Evolutionary conservation across 2,329 filamentous ascomycete species (phyloP).

Genomic region (Colletotrichum orchidophilum): DNA sequence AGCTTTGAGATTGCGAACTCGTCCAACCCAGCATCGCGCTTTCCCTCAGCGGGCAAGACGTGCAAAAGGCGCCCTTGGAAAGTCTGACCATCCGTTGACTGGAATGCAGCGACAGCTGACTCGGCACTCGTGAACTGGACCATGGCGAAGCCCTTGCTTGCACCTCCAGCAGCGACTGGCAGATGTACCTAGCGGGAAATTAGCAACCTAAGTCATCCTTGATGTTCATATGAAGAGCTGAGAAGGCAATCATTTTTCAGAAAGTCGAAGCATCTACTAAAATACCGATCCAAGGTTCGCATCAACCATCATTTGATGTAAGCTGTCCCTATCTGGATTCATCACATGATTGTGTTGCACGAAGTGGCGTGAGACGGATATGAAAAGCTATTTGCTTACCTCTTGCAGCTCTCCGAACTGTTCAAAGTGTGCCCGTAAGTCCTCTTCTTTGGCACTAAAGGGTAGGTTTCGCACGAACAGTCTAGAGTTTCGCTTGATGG

Average conservation of each 20-base stretch:
- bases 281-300: slow-evolving; percentile 91
- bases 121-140: slow-evolving; percentile 79
- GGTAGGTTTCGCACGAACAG: slow-evolving; percentile 91
- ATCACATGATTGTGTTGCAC: slow-evolving; percentile 67
- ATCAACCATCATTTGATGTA: slow-evolving; percentile 90
- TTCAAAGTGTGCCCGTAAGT: slow-evolving; percentile 77
- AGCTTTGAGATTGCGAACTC: slow-evolving; percentile 91
- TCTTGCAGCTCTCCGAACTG: slow-evolving; percentile 83
- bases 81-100: slow-evolving; percentile 80
- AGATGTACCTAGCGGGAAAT: slow-evolving; percentile 78
- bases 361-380: slow-evolving; percentile 21
- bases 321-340: slow-evolving; percentile 99
- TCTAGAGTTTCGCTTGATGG: slow-evolving; percentile 77
- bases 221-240: slow-evolving; percentile 3
- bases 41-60: slow-evolving; percentile 84
- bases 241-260: slow-evolving; percentile 66
- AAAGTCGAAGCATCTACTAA: slow-evolving; percentile 99
- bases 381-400: slow-evolving; percentile 67
- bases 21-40: slow-evolving; percentile 83
- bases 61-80: slow-evolving; percentile 95
- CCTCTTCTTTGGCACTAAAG: slow-evolving; percentile 80
- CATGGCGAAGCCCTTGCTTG: slow-evolving; percentile 91
- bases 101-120: slow-evolving; percentile 81
- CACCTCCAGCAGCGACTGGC: slow-evolving; percentile 75
- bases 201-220: slow-evolving; percentile 23